Evolutionary conservation across 2,329 filamentous ascomycete genomes (phyloP), one percentile per base, ranked within the genome.

Genomic region (Myriosclerotinia duriaeana): DNA sequence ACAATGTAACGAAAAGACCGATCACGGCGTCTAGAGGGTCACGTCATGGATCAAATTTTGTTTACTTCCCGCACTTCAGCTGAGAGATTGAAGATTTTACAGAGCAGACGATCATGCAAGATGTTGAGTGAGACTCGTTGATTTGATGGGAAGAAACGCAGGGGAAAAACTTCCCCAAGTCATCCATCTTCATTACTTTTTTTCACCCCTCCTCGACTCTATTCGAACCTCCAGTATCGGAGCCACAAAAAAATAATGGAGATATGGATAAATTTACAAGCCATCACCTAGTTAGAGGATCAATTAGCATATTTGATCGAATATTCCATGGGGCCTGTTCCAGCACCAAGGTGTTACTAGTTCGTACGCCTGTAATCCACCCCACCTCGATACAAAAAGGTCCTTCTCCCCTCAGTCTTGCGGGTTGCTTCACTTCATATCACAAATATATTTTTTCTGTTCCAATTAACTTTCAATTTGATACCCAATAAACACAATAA

Each of bases 321-420:
- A 48, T 48, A 36, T 48, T 50, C 30, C 15, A 60, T 60, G 56
- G 56, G 56, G 50, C 56, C 44, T 60, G 12, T 36, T 38, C 44
- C 56, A 44, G 56, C 56, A 50, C 26, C 56, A 60, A 48, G 36
- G 56, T 60, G 20, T 60, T 17, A 50, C 60, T 63, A 63, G 60
- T 42, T 53, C 48, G 11, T 53, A 7, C 8, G 40, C 26, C n/a
- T 26, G 14, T 30, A 48, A 48, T 58, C 34, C 53, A 58, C 54
- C 46, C 64, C 54, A 53, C 64, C 46, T 46, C 44, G 54, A 65
- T 65, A 65, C 64, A 60, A 60, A 65, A 53, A 65, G 44, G 34
- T 30, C 34, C n/a, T 56, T 30, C 52, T 34, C 53, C 42, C 34
- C 17, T n/a, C 53, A 38, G 5, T 38, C 42, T 26, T 26, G 17